Conservation (phyloP, 352 stramenopile genomes). For the Globisporangium parvum region DNA sequence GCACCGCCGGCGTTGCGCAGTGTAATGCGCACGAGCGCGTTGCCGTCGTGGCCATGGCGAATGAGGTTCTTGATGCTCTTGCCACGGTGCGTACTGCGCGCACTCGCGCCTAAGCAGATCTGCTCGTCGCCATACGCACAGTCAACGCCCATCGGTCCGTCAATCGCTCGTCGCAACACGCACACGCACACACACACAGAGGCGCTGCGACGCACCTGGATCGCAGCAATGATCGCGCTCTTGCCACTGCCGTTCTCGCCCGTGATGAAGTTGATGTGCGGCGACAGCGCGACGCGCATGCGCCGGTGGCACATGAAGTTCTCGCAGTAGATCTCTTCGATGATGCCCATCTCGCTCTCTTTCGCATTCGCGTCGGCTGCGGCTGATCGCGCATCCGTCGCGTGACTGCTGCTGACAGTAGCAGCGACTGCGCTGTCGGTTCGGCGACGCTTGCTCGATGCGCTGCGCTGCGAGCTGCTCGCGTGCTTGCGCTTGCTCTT, state of each 20-base stretch:
- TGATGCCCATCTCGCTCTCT: conserved; percentile 88
- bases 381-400: conserved; percentile 5
- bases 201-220: conserved; percentile 94
- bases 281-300: conserved; percentile 79
- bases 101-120: conserved; percentile 94
- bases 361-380: conserved; percentile 21
- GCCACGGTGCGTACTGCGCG: conserved; percentile 90
- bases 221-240: conserved; percentile 94
- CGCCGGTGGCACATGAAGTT: conserved; percentile 99
- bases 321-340: conserved; percentile 94
- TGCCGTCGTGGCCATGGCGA: conserved; percentile 82
- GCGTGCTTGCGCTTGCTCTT: conserved; percentile 3
- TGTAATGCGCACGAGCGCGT: conserved; percentile 91
- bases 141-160: too few species aligned
- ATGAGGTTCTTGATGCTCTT: conserved; percentile 96
- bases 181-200: too few species aligned
- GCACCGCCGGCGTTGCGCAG: conserved; percentile 81
- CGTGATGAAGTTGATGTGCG: conserved; percentile 86
- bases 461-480: not conserved
- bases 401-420: not conserved
- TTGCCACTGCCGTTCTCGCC: conserved; percentile 95
- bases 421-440: not conserved
- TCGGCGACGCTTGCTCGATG: conserved; percentile 1
- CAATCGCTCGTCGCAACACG: too few species aligned
- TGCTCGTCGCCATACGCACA: too few species aligned